A percentile compares a stretch with the other conserved stretches of the same genome.
These are phyloP conservation scores for Chlamydomonas reinhardtii DNA, from an alignment of 163 green algal species.

Conservation along the genomic window DNA sequence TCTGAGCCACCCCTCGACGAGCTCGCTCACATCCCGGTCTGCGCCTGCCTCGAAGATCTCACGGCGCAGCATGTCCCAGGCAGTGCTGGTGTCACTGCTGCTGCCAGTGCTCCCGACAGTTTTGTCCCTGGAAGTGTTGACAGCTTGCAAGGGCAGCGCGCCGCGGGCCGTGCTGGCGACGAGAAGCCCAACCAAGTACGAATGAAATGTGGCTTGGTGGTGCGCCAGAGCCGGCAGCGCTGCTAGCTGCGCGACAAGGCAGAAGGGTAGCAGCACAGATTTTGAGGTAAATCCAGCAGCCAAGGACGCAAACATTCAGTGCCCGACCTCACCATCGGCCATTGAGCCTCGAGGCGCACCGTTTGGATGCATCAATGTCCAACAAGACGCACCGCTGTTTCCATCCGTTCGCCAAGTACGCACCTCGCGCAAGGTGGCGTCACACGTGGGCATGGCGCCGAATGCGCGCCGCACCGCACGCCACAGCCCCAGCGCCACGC, in stretches of 20 bases:
- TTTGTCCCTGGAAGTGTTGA: too few relatives aligned
- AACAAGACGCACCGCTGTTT: too few relatives aligned
- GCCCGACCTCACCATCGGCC: too few relatives aligned
- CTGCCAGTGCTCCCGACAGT: too few relatives aligned
- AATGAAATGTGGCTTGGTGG: conserved; percentile 56
- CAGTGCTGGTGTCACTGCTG: not conserved
- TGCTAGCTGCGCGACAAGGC: conserved; percentile 44
- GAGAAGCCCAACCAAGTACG: conserved; percentile 47
- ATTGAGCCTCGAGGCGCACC: too few relatives aligned
- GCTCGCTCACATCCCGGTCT: not conserved
- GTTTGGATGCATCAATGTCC: too few relatives aligned
- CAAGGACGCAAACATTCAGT: too few relatives aligned
- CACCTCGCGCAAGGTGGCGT: conserved; percentile 17
- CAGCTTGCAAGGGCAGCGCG: not conserved
- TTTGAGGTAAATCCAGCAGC: too few relatives aligned
- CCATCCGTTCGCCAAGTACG: not conserved
- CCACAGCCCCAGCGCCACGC: conserved; percentile 14
- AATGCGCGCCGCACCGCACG: conserved; percentile 24
- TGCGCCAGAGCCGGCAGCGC: conserved; percentile 54
- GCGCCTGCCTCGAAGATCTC: conserved; percentile 16
- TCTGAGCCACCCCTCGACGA: not conserved
- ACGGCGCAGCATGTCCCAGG: not conserved
- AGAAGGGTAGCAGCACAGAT: not conserved
- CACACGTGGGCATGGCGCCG: not conserved
- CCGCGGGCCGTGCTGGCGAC: not conserved